These are phyloP conservation scores for Cicer chorassanicum DNA, from an alignment of 306 rosid species.

Conservation along the genomic window DNA sequence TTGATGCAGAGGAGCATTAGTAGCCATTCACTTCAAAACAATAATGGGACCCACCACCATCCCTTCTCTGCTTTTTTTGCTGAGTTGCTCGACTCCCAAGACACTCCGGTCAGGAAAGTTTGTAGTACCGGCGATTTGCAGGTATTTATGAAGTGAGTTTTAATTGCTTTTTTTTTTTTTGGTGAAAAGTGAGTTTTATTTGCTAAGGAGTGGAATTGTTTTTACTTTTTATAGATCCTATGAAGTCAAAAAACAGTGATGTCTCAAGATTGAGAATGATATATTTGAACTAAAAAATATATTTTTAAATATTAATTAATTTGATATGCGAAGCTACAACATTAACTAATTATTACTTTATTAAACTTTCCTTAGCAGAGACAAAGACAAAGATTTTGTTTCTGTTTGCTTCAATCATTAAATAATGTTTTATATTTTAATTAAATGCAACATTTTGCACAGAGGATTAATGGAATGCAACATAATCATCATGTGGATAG, in stretches of 20 bases:
- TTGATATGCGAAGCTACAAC: too few relatives aligned
- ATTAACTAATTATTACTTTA: too few relatives aligned
- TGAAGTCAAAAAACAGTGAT: too few relatives aligned
- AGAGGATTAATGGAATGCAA: constrained; percentile 58
- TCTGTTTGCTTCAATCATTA: neutral
- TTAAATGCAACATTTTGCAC: constrained; percentile 33
- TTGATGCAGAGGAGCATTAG: constrained; percentile 63
- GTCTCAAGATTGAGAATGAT: too few relatives aligned
- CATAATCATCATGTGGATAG: constrained; percentile 58
- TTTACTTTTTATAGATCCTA: too few relatives aligned
- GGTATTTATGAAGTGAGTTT: constrained; percentile 30
- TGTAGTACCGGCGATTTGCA: constrained; percentile 75
- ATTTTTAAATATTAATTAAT: too few relatives aligned
- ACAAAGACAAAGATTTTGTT: too few relatives aligned
- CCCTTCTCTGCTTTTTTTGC: constrained; percentile 47
- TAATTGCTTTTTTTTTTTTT: too few relatives aligned
- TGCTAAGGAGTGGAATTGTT: too few relatives aligned
- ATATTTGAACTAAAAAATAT: too few relatives aligned
- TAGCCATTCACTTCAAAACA: constrained; percentile 58
- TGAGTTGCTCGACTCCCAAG: constrained; percentile 46
- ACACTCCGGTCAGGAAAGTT: constrained; percentile 63
- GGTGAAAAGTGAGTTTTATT: too few relatives aligned
- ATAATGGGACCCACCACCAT: constrained; percentile 53
- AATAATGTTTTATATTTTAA: neutral
- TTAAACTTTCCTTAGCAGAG: too few relatives aligned